phyloP scores from a whole-genome alignment of 2,329 filamentous ascomycete genomes.

The Hypocrella siamensis region DNA sequence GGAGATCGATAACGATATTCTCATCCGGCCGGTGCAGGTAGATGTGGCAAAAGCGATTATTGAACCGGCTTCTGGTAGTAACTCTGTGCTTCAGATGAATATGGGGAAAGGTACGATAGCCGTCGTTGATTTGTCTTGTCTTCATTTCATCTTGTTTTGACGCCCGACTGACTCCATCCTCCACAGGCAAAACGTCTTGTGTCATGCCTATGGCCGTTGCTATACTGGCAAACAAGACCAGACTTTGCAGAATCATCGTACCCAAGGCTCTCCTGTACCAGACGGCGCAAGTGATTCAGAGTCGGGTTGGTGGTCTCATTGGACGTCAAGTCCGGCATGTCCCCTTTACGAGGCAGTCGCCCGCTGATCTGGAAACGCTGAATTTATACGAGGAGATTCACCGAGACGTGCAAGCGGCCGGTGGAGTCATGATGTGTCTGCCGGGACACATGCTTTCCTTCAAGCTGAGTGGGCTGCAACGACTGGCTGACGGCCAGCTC shows the following conservation, averaged over 20 bases:
- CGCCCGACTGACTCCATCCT: conserved; percentile 30
- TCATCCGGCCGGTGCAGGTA: conserved; percentile 42
- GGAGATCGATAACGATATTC: conserved; percentile 44
- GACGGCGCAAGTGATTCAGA: conserved; percentile 39
- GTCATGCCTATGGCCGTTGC: conserved; percentile 37
- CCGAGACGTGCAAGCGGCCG: conserved; percentile 8
- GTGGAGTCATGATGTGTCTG: conserved; percentile 42
- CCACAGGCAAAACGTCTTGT: conserved; percentile 33
- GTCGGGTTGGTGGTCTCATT: conserved; percentile 37
- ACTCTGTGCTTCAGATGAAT: conserved; percentile 45
- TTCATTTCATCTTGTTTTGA: conserved; percentile 31
- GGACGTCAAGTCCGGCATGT: conserved; percentile 37
- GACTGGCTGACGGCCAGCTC: conserved; percentile 29
- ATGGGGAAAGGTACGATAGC: conserved; percentile 57
- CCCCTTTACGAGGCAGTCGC: conserved; percentile 24
- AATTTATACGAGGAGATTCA: conserved; percentile 6
- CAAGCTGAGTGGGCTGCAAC: conserved; percentile 43
- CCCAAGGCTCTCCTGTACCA: conserved; percentile 40
- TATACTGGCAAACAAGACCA: conserved; percentile 25
- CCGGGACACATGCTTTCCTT: conserved; percentile 53
- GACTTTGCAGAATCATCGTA: conserved; percentile 37
- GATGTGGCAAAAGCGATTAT: conserved; percentile 41
- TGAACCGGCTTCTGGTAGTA: conserved; percentile 17
- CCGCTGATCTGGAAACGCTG: neutral
- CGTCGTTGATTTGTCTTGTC: conserved; percentile 14